phyloP scores from a whole-genome alignment of 768 basidiomycete genomes.

The Leccinum subgranulosum region DNA sequence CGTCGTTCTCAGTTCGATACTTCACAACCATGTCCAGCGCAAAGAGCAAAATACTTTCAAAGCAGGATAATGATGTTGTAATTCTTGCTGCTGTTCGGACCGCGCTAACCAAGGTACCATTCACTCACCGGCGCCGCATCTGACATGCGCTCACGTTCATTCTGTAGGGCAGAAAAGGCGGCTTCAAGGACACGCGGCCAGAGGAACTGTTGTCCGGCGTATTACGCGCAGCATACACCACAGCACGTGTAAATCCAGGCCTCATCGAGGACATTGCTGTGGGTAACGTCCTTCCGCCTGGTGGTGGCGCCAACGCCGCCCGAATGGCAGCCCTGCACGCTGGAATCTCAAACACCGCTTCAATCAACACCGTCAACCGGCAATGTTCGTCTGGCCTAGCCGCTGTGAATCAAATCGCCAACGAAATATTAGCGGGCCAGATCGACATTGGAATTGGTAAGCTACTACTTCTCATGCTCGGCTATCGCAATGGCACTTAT shows the following conservation, averaged over 20 bases:
- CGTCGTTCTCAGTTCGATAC: neutral
- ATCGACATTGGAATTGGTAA: conserved; percentile 88
- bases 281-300: conserved; percentile 86
- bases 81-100: conserved; percentile 87
- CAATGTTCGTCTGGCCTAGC: conserved; percentile 89
- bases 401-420: conserved; percentile 79
- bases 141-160: conserved; percentile 3
- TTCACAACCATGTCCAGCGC: conserved; percentile 29
- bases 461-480: conserved; percentile 18
- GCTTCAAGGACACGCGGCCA: conserved; percentile 86
- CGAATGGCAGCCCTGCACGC: conserved; percentile 86
- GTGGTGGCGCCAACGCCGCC: conserved; percentile 76
- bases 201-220: conserved; percentile 79
- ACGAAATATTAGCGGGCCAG: conserved; percentile 72
- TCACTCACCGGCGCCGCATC: neutral
- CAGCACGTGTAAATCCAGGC: conserved; percentile 68
- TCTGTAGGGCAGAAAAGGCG: conserved; percentile 73
- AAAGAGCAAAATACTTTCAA: conserved; percentile 62
- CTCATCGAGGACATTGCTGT: conserved; percentile 83
- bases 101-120: conserved; percentile 80
- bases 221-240: conserved; percentile 69
- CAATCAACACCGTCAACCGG: conserved; percentile 82
- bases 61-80: conserved; percentile 85
- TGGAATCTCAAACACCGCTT: conserved; percentile 73
- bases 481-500: neutral